Base-by-base conservation (phyloP, 2,329 filamentous ascomycete genomes). In the Alternaria brassicicola region DNA sequence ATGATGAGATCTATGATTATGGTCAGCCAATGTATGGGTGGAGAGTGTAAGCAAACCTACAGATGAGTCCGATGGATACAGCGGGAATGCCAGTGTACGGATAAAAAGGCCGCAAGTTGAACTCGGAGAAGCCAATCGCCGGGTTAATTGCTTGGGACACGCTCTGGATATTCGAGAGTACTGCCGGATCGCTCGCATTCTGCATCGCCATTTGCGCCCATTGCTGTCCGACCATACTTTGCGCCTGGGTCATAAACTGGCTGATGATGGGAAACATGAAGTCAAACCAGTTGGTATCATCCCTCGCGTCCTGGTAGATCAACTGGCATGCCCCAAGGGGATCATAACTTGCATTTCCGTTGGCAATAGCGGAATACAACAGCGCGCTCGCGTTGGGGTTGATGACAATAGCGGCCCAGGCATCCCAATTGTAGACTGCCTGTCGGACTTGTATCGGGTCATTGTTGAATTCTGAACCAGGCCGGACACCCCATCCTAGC, bases 51-150 rank as follows among this genome's bases (percentile, higher is more conserved):
- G 3, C 12, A 30, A 17, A 35, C 64, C 59, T 63, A 70, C 67
- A 89, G 64, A 89, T 89, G 26, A 89, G 75, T 0, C 86, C 86
- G 52, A 89, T 87, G 1, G 81, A 84, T 2, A 89, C 83, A 1
- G 86, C 81, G 0, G 87, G 87, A 2, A 83, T 85, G 0, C 82
- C 78, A 2, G 80, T 80, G 6, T 83, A 78, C 0, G 86, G 86
- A 15, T 70, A 76, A 69, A 89, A 89, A 0, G 86, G 86, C 2
- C 87, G 79, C 4, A 89, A 78, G 56, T 89, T 86, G 71, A 83
- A 80, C 15, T 78, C 77, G 4, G 79, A 82, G 71, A 86, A 86
- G 0, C 82, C 84, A 52, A 87, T 83, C 0, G 78, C 85, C 0
- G 85, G 85, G 61, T 80, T 83, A 12, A 87, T 66, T 0, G 84